Evolutionary conservation across 768 basidiomycete genomes (phyloP), one percentile per base, ranked within the genome.

Genomic region (Amanita molliuscula): DNA sequence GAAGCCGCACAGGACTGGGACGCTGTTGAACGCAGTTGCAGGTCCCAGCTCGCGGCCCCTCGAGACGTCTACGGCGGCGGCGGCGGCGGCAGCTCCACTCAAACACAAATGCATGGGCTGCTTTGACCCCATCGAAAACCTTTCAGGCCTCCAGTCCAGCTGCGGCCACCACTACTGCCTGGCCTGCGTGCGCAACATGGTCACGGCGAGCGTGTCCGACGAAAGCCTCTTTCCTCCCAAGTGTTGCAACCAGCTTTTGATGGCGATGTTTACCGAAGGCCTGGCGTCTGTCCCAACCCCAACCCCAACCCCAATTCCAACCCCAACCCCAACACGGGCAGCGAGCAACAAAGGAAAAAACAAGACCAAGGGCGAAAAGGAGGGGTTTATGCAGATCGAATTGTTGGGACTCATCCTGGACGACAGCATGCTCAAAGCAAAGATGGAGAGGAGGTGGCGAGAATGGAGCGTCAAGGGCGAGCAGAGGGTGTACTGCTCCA

Each of bases 181-280:
- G 11, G 58, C 48, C 16, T 81, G 78, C 51, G 38, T 77, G 25
- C 45, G 55, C 1, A 61, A 62, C 28, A 68, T 81, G 26, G 72
- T 73, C n/a, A 56, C 67, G 37, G 51, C 68, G 0, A 69, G 72
- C 16, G 66, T 67, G 10, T 62, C 60, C 1, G 78, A 81, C 54
- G 79, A 80, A 51, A 63, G 70, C 0, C 67, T 80, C 3, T 71
- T 70, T 50, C 78, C 79, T 0, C 65, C 77, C 7, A 69, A 72
- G 25, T 81, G 78, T 55, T 80, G 77, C 58, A 49, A 41, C 16
- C 23, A 42, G 28, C 48, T 38, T n/a, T 23, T 49, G 18, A 42
- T 40, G 36, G 25, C n/a, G 16, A 11, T 8, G 36, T 21, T 48
- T 4, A 11, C 9, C 35, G 47, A 46, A 8, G 43, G 23, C 4